Base-by-base conservation (phyloP, 2,329 filamentous ascomycete genomes). In the Fusarium stilboides region DNA sequence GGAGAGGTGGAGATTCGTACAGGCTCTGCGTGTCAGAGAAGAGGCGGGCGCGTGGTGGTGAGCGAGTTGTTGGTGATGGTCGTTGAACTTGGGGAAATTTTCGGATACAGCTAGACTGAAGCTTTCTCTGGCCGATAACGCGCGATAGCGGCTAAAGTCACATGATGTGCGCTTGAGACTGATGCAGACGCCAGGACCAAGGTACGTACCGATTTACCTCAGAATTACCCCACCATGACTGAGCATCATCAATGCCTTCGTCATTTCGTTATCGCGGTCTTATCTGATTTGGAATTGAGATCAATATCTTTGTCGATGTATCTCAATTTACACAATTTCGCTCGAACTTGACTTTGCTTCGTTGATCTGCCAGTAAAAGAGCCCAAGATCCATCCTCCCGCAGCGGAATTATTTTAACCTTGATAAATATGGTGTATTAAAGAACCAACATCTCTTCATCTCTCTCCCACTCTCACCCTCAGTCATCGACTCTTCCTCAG, bases 51-150 rank as follows among this genome's bases (percentile, higher is more conserved):
- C 62, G 52, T 47, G 33, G 55, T 54, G 62, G 39, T 36, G 58
- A 49, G 36, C 42, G 49, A 43, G 45, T 45, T 31, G 54, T 58
- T 54, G 51, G 42, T 44, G 46, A 37, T 62, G 55, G 40, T 59
- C 55, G 64, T 70, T 45, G 36, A 43, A 34, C 34, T 44, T 58
- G 28, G 57, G 55, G 57, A 75, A 76, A 77, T 64, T 76, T 71
- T 57, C 60, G 61, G 65, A 45, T 62, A 57, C 42, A 62, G 49
- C 42, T 70, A 47, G 53, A 59, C 37, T 64, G 71, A 66, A 69
- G 64, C 69, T 68, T 65, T 62, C 42, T 56, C 20, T 69, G 71
- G 47, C 17, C 53, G 57, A 57, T 59, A 57, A 26, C 55, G 49
- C 26, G 17, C 39, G 69, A 56, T 59, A 54, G 62, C 60, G 62